These are phyloP conservation scores for Lablab purpureus DNA, from an alignment of 306 rosid species.

Conservation along the genomic window DNA sequence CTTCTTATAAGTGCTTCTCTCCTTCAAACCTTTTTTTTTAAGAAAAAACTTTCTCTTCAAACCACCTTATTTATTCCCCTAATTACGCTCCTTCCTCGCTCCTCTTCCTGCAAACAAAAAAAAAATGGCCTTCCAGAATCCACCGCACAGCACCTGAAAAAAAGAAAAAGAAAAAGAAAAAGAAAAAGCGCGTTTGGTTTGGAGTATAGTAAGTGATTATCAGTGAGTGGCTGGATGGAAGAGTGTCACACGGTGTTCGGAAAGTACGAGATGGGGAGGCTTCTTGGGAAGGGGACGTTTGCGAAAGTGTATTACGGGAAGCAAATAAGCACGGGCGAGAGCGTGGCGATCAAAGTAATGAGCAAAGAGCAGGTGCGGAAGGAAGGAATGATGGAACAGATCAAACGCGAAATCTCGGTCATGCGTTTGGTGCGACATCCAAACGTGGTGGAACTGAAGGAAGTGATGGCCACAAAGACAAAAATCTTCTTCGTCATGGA, in stretches of 20 bases:
- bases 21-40: background rate
- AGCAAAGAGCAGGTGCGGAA: constrained; percentile 68
- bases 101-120: background rate
- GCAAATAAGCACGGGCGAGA: constrained; percentile 56
- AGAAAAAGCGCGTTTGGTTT: too few relatives aligned
- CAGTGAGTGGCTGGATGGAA: constrained; percentile 48
- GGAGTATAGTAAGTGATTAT: too few relatives aligned
- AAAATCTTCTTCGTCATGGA: constrained; percentile 85
- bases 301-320: constrained; percentile 80
- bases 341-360: constrained; percentile 79
- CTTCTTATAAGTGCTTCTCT: background rate
- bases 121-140: background rate
- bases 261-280: constrained; percentile 72
- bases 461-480: constrained; percentile 82
- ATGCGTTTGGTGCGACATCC: constrained; percentile 78
- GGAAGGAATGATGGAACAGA: constrained; percentile 85
- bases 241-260: constrained; percentile 59
- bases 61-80: background rate
- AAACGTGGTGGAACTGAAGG: constrained; percentile 73
- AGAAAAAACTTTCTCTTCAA: background rate
- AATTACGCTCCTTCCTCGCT: background rate
- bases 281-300: constrained; percentile 80
- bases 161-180: too few relatives aligned
- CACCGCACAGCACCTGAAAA: background rate
- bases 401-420: constrained; percentile 76